Base-by-base conservation (phyloP, 768 basidiomycete species). In the Kwoniella shandongensis region DNA sequence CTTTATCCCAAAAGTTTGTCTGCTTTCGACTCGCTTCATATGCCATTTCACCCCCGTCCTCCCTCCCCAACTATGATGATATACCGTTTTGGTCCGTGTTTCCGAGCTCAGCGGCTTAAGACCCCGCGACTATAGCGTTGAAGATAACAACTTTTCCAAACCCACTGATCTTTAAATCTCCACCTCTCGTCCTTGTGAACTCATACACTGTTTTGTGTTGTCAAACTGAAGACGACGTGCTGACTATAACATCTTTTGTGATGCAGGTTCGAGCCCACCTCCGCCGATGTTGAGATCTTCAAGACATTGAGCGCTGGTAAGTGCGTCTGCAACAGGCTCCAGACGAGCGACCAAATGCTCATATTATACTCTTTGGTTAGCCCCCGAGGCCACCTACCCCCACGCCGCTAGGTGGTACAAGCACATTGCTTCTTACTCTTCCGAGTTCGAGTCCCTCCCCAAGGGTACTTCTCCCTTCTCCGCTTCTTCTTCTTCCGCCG, bases 361-460 rank as follows among this genome's bases (percentile, higher is more conserved):
- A 30, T 30, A 27, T 20, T 38, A 29, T 35, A 0, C 27, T 4
- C 32, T 32, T 32, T 32, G 6, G 7, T 42, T 35, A 55, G 82
- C 83, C 15, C 89, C 90, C 49, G 81, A 83, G 61, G 82, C 86
- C 42, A 75, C 84, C 42, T 81, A 82, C 78, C 89, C 90, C 58
- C 82, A 89, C 78, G 84, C 85, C 51, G 82, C 87, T 27, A 83
- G 93, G 73, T 98, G 93, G 93, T 93, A 91, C 83, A 85, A 79
- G 61, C 96, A 98, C 80, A 94, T 96, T 79, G 81, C 86, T 55
- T 92, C 92, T 17, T 94, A 88, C 78, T 79, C 82, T 52, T 77
- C 84, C 45, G 91, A 96, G 79, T 86, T 87, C 80, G 81, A 76
- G 53, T 81, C 85, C 65, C 83, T 97, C 57, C 77, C 87, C 63